phyloP scores from a whole-genome alignment of 345 rosid genomes.

The Dipteronia sinensis region DNA sequence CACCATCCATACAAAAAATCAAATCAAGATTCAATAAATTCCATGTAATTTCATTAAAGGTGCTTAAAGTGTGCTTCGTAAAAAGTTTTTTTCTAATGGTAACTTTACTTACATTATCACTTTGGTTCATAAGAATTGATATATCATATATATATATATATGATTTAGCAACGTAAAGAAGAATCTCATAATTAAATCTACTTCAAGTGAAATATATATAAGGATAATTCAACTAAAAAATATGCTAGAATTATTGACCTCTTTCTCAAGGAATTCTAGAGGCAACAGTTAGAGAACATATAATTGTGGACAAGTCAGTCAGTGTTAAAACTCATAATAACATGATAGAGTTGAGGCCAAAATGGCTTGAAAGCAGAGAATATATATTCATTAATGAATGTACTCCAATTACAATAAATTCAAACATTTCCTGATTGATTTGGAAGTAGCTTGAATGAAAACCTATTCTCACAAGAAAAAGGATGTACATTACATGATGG shows the following conservation, averaged over 20 bases:
- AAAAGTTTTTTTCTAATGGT: too few relatives aligned
- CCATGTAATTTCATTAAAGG: too few relatives aligned
- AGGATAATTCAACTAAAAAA: background rate
- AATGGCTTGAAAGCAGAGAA: conserved; percentile 5
- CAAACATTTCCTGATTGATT: background rate
- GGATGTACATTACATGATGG: background rate
- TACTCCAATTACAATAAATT: background rate
- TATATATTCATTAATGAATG: background rate
- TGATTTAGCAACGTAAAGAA: background rate
- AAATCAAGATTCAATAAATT: too few relatives aligned
- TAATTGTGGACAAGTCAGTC: background rate
- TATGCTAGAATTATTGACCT: background rate
- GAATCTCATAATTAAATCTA: background rate
- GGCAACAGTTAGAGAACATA: background rate
- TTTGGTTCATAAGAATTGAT: background rate
- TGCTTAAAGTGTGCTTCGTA: too few relatives aligned
- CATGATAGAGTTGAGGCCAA: background rate
- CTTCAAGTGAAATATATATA: background rate
- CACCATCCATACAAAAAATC: too few relatives aligned
- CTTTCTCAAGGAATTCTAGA: background rate
- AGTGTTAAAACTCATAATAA: background rate
- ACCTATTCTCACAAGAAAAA: background rate
- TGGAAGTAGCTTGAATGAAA: conserved; percentile 1
- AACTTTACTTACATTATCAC: background rate
- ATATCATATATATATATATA: background rate